Percentiles rank a stretch among this genome's conserved stretches.
Evolutionary conservation across 306 rosid genomes (phyloP).

Genomic region (Oxytropis ochrocephala): DNA sequence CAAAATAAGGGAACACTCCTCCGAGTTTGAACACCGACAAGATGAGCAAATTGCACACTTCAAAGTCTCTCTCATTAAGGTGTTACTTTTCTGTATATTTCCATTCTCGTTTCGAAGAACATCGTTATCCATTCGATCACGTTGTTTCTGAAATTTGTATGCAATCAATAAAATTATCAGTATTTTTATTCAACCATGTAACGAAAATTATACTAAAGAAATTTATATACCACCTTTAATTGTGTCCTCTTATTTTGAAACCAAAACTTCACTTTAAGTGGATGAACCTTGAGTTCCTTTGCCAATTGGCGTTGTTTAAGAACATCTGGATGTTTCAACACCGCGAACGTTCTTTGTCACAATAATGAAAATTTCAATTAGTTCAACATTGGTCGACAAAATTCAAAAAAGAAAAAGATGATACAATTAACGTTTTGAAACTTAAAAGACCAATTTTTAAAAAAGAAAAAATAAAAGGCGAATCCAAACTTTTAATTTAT

Average conservation of each 20-base stretch:
- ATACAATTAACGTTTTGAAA: too few species aligned
- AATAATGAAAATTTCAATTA: not conserved
- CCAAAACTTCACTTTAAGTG: conserved; percentile 65
- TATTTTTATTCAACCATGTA: not conserved
- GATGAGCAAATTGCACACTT: conserved; percentile 34
- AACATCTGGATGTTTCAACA: conserved; percentile 49
- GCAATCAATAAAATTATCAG: not conserved
- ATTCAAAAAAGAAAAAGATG: too few species aligned
- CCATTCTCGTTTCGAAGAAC: conserved; percentile 46
- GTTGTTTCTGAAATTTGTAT: conserved; percentile 32
- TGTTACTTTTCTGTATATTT: conserved; percentile 39
- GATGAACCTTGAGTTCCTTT: conserved; percentile 42
- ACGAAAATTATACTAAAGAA: not conserved
- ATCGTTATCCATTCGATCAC: conserved; percentile 34
- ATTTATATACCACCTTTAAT: conserved; percentile 36
- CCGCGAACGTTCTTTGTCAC: conserved; percentile 39
- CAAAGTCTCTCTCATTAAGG: conserved; percentile 36
- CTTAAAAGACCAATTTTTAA: too few species aligned
- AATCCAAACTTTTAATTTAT: too few species aligned
- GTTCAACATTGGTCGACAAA: too few species aligned
- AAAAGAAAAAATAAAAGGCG: too few species aligned
- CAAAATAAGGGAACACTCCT: conserved; percentile 1
- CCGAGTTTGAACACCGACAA: conserved; percentile 51
- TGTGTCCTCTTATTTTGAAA: conserved; percentile 76
- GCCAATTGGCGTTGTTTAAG: conserved; percentile 37